These are phyloP conservation scores for Boletus sp. DNA, from an alignment of 1,284 basidiomycete species.

Conservation along the genomic window DNA sequence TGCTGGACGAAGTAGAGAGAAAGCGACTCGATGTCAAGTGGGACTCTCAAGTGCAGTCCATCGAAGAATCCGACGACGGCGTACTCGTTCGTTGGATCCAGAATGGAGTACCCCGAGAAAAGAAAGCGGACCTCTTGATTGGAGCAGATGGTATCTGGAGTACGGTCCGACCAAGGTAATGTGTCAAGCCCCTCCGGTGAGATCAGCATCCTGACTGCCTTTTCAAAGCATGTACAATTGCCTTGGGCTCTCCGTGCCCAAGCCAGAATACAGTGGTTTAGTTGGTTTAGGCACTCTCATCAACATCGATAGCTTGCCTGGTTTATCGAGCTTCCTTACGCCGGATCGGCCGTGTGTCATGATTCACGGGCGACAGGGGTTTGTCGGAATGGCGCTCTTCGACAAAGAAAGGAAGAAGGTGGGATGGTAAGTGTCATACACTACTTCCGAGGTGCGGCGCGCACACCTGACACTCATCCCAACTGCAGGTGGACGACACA, in stretches of 20 bases:
- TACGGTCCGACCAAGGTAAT: conserved; percentile 26
- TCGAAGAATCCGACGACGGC: conserved; percentile 25
- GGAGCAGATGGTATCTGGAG: conserved; percentile 36
- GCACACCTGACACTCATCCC: not conserved
- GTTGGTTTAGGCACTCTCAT: conserved; percentile 27
- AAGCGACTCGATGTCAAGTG: conserved; percentile 22
- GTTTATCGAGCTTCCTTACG: conserved; percentile 21
- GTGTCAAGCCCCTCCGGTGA: not conserved
- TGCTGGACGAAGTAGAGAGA: conserved; percentile 29
- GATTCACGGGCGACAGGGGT: conserved; percentile 31
- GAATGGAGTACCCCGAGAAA: conserved; percentile 20
- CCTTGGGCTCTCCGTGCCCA: conserved; percentile 19
- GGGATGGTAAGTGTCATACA: conserved; percentile 21
- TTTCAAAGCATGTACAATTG: conserved; percentile 24
- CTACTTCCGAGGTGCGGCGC: not conserved
- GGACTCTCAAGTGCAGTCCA: conserved; percentile 25
- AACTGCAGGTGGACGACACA: conserved; percentile 30
- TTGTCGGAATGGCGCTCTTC: conserved; percentile 29
- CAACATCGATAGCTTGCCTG: conserved; percentile 19
- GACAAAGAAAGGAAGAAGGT: conserved; percentile 26
- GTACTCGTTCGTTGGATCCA: conserved; percentile 28
- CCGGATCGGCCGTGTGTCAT: conserved; percentile 26
- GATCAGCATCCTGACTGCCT: conserved; percentile 4
- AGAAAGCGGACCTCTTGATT: conserved; percentile 30
- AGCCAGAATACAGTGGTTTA: conserved; percentile 32